These are phyloP conservation scores for Trichosporon inkin DNA, from an alignment of 1,284 basidiomycete species.

Conservation along the genomic window DNA sequence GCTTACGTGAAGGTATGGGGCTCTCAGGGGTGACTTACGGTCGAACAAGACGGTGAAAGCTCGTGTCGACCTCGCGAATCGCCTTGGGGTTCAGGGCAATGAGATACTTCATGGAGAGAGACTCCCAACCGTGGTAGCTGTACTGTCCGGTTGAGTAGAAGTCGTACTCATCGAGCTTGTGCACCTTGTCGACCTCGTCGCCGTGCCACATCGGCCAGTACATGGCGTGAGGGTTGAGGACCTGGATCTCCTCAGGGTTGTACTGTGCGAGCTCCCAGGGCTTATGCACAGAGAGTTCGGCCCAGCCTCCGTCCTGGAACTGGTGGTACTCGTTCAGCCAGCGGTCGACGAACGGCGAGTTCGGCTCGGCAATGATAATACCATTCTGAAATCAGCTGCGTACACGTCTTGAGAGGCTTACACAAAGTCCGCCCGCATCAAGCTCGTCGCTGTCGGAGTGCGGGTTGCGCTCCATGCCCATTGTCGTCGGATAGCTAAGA, in stretches of 20 bases:
- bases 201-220: conserved; percentile 54
- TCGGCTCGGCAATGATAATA: conserved; percentile 51
- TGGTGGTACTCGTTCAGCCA: conserved; percentile 50
- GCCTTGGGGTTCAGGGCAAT: conserved; percentile 36
- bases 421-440: conserved; percentile 49
- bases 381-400: conserved; percentile 42
- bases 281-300: conserved; percentile 48
- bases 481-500: conserved; percentile 46
- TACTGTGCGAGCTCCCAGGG: conserved; percentile 50
- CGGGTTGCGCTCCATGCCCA: conserved; percentile 52
- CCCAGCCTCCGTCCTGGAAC: conserved; percentile 50
- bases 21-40: conserved; percentile 32
- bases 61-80: conserved; percentile 42
- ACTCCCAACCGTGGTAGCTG: conserved; percentile 53
- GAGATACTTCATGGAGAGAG: conserved; percentile 48
- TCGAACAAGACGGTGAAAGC: conserved; percentile 47
- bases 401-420: conserved; percentile 20
- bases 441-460: conserved; percentile 35
- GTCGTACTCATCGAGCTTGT: conserved; percentile 42
- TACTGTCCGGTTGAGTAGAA: conserved; percentile 45
- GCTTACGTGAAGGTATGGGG: background rate
- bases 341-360: conserved; percentile 50
- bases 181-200: conserved; percentile 41
- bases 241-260: conserved; percentile 50
- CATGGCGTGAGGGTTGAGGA: conserved; percentile 51